phyloP scores from a whole-genome alignment of 495 filamentous ascomycete species.

The Amniculicola lignicola region DNA sequence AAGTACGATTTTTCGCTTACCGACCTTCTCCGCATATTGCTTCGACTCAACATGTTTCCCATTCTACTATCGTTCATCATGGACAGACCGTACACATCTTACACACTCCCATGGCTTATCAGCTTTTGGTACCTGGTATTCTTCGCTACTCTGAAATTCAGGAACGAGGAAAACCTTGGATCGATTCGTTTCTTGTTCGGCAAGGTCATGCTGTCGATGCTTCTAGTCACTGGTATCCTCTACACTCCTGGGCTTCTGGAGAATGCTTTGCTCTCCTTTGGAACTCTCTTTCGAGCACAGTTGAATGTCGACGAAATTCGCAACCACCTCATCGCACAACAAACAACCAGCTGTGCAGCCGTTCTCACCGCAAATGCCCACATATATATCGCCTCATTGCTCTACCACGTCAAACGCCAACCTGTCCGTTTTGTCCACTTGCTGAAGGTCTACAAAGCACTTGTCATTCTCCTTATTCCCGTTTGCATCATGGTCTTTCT shows the following conservation, averaged over 20 bases:
- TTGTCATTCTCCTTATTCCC: not conserved
- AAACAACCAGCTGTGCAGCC: slow-evolving; percentile 52
- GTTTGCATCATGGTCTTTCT: slow-evolving; percentile 22
- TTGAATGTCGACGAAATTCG: slow-evolving; percentile 49
- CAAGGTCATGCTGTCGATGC: slow-evolving; percentile 51
- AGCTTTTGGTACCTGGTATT: slow-evolving; percentile 61
- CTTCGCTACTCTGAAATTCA: slow-evolving; percentile 49
- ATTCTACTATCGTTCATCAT: slow-evolving; percentile 55
- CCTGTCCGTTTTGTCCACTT: not conserved
- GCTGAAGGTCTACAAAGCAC: not conserved
- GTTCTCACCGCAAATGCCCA: slow-evolving; percentile 50
- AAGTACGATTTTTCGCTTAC: slow-evolving; percentile 54
- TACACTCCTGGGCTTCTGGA: slow-evolving; percentile 48
- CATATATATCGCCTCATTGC: slow-evolving; percentile 30
- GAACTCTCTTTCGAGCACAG: slow-evolving; percentile 41
- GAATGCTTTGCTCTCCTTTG: slow-evolving; percentile 39
- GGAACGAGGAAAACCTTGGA: slow-evolving; percentile 44
- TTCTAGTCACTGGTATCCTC: slow-evolving; percentile 45
- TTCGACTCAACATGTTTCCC: slow-evolving; percentile 56
- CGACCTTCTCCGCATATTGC: slow-evolving; percentile 41
- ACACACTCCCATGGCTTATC: slow-evolving; percentile 59
- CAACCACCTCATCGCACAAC: slow-evolving; percentile 49
- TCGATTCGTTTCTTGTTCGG: slow-evolving; percentile 44
- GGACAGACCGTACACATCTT: slow-evolving; percentile 55
- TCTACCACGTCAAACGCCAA: not conserved